Evolutionary conservation across 176 grass and related monocot species (phyloP).

Genomic region (Eleusine coracana): DNA sequence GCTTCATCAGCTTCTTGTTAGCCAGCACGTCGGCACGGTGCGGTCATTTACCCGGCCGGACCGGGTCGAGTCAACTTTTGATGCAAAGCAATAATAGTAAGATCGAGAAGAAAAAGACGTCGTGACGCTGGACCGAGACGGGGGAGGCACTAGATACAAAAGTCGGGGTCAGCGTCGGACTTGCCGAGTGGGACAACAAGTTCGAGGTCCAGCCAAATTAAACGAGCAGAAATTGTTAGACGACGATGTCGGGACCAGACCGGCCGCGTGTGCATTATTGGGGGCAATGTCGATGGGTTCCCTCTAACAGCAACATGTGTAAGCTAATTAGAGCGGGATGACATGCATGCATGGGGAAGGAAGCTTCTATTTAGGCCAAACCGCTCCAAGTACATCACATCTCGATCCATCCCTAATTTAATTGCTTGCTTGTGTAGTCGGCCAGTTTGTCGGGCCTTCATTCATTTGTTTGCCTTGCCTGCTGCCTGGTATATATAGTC

Average conservation of each 20-base stretch:
- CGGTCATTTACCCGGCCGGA: too few species aligned
- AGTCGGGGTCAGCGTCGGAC: constrained; percentile 18
- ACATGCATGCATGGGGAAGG: background rate
- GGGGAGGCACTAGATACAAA: too few species aligned
- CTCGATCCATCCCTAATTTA: background rate
- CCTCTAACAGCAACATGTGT: background rate
- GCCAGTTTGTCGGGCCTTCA: constrained; percentile 7
- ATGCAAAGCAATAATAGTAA: background rate
- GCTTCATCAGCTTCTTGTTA: too few species aligned
- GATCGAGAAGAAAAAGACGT: background rate
- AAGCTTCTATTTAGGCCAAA: background rate
- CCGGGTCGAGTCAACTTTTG: background rate
- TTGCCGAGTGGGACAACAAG: background rate
- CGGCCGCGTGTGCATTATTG: background rate
- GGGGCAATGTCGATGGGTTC: background rate
- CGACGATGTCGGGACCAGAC: background rate
- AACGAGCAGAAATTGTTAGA: too few species aligned
- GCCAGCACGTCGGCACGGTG: background rate
- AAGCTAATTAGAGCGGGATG: too few species aligned
- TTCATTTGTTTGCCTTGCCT: background rate
- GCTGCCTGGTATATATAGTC: background rate
- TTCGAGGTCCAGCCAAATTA: constrained; percentile 11
- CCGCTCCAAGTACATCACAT: background rate
- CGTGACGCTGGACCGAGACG: too few species aligned
- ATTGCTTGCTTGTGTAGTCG: background rate